Evolutionary conservation across 371 early-diverging fungal species (phyloP).

Genomic region (Smittium culicis): DNA sequence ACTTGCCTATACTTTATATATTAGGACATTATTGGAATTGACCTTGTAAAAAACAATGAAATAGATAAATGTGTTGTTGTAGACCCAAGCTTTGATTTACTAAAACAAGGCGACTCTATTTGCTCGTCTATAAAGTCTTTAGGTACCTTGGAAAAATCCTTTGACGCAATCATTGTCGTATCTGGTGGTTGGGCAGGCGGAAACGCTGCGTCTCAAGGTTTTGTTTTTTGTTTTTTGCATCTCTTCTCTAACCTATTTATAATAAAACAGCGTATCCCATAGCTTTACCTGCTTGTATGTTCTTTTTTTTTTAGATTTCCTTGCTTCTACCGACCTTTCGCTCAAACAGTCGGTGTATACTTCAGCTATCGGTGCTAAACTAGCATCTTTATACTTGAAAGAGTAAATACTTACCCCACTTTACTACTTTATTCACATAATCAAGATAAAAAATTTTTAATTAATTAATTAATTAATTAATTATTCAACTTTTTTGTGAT

Average conservation of each 20-base stretch:
- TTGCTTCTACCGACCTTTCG: constrained; percentile 56
- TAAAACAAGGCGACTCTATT: constrained; percentile 45
- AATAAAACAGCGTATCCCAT: too few relatives aligned
- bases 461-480: too few relatives aligned
- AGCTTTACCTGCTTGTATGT: too few relatives aligned
- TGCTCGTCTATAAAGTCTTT: constrained; percentile 21
- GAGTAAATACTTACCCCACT: constrained; percentile 12
- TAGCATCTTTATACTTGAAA: constrained; percentile 63
- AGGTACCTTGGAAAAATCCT: constrained; percentile 28
- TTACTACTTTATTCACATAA: too few relatives aligned
- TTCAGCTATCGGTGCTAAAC: constrained; percentile 62
- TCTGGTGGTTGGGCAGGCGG: constrained; percentile 97
- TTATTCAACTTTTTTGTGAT: not conserved
- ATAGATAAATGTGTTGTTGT: constrained; percentile 57
- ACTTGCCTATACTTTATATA: not conserved
- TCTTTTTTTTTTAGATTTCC: constrained; percentile 35
- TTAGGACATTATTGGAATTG: constrained; percentile 53
- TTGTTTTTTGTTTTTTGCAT: constrained; percentile 16
- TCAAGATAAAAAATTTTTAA: too few relatives aligned
- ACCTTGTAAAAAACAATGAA: constrained; percentile 51
- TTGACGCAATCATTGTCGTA: constrained; percentile 77
- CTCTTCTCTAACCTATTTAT: too few relatives aligned
- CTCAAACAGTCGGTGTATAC: constrained; percentile 66
- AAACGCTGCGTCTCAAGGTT: constrained; percentile 45
- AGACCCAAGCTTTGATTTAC: constrained; percentile 31